Evolutionary conservation across 106 monocot species (phyloP).

Genomic region (Amphibolis antarctica): DNA sequence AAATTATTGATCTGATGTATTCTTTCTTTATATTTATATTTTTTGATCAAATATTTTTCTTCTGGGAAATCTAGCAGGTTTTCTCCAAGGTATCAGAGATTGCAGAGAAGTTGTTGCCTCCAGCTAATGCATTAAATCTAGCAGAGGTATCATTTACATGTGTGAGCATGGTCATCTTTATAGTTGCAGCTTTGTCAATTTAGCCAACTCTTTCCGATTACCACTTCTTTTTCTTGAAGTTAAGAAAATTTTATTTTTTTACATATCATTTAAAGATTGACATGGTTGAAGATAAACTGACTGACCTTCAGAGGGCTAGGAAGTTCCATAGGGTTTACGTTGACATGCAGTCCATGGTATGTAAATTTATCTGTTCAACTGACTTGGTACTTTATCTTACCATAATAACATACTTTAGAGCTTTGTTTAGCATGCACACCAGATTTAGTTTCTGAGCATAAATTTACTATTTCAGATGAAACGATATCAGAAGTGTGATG

Average conservation of each 20-base stretch:
- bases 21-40: not conserved
- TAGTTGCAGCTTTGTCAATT: not conserved
- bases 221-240: not conserved
- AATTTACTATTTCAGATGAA: slow-evolving; percentile 1
- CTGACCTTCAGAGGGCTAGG: slow-evolving; percentile 7
- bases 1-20: not conserved
- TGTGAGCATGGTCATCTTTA: not conserved
- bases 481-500: not conserved
- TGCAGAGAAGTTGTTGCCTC: not conserved
- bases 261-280: slow-evolving; percentile 8
- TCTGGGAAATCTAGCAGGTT: slow-evolving; percentile 1
- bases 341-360: slow-evolving; percentile 13
- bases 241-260: not conserved
- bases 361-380: not conserved
- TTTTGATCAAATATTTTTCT: not conserved
- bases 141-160: not conserved
- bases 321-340: slow-evolving; percentile 13
- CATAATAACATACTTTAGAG: not conserved
- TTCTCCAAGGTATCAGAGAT: slow-evolving; percentile 1
- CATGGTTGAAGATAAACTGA: slow-evolving; percentile 10
- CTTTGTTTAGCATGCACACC: not conserved
- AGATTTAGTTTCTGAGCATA: not conserved
- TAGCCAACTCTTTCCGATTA: not conserved
- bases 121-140: not conserved
- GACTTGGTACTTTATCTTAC: not conserved